Evolutionary conservation across 2,329 filamentous ascomycete species (phyloP).

Genomic region (Diplocarpon rosae): DNA sequence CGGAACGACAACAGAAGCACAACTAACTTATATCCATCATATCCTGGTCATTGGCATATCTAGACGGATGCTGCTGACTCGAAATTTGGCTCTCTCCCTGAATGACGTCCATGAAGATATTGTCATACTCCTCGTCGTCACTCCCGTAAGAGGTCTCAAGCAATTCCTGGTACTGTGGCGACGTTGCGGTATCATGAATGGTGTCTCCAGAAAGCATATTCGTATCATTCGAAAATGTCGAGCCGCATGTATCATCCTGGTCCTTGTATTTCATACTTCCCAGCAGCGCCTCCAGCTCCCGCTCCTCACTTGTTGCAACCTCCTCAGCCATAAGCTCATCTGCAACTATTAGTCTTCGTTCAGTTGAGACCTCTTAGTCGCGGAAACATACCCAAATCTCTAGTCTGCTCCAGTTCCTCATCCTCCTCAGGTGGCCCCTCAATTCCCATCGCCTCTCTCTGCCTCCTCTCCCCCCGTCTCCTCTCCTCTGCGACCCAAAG

Average conservation of each 20-base stretch:
- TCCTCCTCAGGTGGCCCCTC: conserved; percentile 12
- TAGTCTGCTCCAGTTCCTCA: conserved; percentile 4
- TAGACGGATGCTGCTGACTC: conserved; percentile 16
- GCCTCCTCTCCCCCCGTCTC: conserved; percentile 24
- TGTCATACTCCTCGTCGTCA: conserved; percentile 52
- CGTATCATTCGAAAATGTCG: background rate
- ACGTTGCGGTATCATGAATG: background rate
- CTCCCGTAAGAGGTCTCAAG: conserved; percentile 22
- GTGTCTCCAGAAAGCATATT: conserved; percentile 1
- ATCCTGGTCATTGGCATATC: conserved; percentile 22
- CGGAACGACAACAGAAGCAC: conserved; percentile 1
- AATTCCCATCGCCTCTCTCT: conserved; percentile 22
- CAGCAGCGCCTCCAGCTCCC: conserved; percentile 47
- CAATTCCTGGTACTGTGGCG: conserved; percentile 4
- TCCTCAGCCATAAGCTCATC: conserved; percentile 38
- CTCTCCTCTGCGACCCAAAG: conserved; percentile 31
- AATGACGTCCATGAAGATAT: conserved; percentile 54
- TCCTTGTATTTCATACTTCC: conserved; percentile 20
- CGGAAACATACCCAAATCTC: conserved; percentile 11
- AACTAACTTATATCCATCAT: conserved; percentile 24
- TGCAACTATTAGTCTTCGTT: background rate
- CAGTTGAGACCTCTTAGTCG: background rate
- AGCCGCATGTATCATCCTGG: background rate
- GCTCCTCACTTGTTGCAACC: conserved; percentile 40
- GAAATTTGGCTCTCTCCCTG: conserved; percentile 31